Conservation (phyloP, 2,329 filamentous ascomycete species). For the Paraconiothyrium brasiliense region DNA sequence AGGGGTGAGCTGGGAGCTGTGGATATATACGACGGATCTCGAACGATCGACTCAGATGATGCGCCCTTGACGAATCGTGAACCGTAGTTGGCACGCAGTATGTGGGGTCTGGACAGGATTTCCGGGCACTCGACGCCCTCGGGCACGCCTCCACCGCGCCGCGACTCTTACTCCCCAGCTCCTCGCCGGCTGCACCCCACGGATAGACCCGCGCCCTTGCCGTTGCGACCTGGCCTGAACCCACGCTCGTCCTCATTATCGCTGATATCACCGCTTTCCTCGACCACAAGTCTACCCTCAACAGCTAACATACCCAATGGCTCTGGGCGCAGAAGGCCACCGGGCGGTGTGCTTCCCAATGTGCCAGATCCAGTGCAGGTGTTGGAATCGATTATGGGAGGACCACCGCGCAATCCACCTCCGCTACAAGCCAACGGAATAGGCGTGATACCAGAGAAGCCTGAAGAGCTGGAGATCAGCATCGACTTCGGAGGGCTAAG, state of each 20-base stretch:
- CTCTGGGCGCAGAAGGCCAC: slow-evolving; percentile 70
- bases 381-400: slow-evolving; percentile 68
- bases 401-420: slow-evolving; percentile 40
- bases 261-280: slow-evolving; percentile 76
- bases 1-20: slow-evolving; percentile 1
- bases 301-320: slow-evolving; percentile 73
- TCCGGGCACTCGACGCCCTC: slow-evolving; percentile 74
- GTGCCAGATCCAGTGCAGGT: slow-evolving; percentile 76
- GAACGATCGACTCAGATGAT: slow-evolving; percentile 1
- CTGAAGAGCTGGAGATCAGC: slow-evolving; percentile 64
- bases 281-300: slow-evolving; percentile 77
- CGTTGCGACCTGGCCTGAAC: slow-evolving; percentile 72
- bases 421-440: slow-evolving; percentile 22
- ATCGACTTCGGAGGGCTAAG: slow-evolving; percentile 83
- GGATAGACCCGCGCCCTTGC: slow-evolving; percentile 72
- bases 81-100: slow-evolving; percentile 49
- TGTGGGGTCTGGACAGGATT: slow-evolving; percentile 89
- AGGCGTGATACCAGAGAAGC: slow-evolving; percentile 52
- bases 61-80: slow-evolving; percentile 14
- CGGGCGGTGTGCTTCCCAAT: slow-evolving; percentile 60
- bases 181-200: slow-evolving; percentile 76
- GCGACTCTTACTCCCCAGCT: slow-evolving; percentile 76
- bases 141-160: slow-evolving; percentile 68
- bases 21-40: not conserved
- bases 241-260: slow-evolving; percentile 82